Conservation (phyloP, 1,284 basidiomycete species). For the Moesziomyces globuligerus region DNA sequence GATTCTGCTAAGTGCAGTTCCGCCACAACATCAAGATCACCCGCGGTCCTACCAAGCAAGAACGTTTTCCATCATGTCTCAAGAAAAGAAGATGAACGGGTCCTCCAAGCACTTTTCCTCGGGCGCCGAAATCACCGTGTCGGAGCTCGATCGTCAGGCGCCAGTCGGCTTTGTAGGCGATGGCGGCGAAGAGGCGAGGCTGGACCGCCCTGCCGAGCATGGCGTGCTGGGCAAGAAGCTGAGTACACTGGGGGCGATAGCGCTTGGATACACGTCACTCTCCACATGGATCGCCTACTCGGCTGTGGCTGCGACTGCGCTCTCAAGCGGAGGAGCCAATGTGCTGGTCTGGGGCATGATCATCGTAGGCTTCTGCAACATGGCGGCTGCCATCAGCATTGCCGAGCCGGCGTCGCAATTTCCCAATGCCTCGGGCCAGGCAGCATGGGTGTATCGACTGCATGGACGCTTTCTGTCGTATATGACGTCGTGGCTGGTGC, state of each 20-base stretch:
- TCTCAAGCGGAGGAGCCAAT: conserved; percentile 37
- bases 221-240: conserved; percentile 25
- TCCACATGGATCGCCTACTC: conserved; percentile 39
- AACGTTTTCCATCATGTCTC: conserved; percentile 1
- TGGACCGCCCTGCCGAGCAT: not conserved
- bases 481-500: conserved; percentile 19
- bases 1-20: not conserved
- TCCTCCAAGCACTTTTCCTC: conserved; percentile 3
- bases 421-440: conserved; percentile 18
- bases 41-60: not conserved
- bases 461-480: conserved; percentile 20
- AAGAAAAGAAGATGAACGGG: conserved; percentile 4
- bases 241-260: conserved; percentile 18
- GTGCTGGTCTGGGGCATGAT: conserved; percentile 34
- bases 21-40: not conserved
- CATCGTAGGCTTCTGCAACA: conserved; percentile 23
- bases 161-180: conserved; percentile 1
- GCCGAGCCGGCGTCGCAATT: conserved; percentile 21
- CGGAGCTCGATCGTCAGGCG: conserved; percentile 12
- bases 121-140: conserved; percentile 6
- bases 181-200: conserved; percentile 3
- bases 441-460: conserved; percentile 23
- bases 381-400: conserved; percentile 20
- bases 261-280: conserved; percentile 21
- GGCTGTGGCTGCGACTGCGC: conserved; percentile 12